These are phyloP conservation scores for Pythium brachiatum DNA, from an alignment of 352 stramenopile species.

Conservation along the genomic window DNA sequence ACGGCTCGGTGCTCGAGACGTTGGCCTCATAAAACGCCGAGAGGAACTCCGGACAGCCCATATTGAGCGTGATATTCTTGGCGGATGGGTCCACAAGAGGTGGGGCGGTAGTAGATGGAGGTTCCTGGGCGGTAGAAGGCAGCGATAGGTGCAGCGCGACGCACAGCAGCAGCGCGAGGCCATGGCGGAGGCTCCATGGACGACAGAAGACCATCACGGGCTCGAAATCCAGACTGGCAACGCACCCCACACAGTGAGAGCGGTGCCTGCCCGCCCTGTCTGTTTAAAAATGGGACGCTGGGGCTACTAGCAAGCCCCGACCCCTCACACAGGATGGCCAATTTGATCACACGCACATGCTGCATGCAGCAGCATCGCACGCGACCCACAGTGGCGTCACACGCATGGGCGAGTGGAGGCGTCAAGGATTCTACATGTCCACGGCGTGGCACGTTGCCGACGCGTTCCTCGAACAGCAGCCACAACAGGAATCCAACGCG, in stretches of 20 bases:
- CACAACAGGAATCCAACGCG: neutral
- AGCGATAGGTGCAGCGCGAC: neutral
- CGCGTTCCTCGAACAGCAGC: neutral
- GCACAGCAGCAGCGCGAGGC: neutral
- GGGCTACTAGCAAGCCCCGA: neutral
- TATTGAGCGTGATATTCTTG: constrained; percentile 13
- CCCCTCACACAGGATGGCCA: neutral
- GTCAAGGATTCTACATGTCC: neutral
- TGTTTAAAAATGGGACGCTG: constrained; percentile 2
- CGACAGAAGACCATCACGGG: neutral
- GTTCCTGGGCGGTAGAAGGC: neutral
- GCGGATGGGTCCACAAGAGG: neutral
- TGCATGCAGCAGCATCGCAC: neutral
- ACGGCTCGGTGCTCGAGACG: constrained; percentile 29
- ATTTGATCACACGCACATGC: neutral
- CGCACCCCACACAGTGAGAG: too few relatives aligned
- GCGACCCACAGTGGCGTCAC: neutral
- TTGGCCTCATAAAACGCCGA: constrained; percentile 39
- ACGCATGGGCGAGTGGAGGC: neutral
- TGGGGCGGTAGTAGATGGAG: neutral
- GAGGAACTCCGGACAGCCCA: constrained; percentile 57
- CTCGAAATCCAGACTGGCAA: neutral
- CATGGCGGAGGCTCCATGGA: neutral
- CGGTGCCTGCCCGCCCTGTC: neutral
- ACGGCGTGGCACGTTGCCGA: neutral